phyloP scores from a whole-genome alignment of 1,139 yeast species.

The Suhomyces choctaworum region DNA sequence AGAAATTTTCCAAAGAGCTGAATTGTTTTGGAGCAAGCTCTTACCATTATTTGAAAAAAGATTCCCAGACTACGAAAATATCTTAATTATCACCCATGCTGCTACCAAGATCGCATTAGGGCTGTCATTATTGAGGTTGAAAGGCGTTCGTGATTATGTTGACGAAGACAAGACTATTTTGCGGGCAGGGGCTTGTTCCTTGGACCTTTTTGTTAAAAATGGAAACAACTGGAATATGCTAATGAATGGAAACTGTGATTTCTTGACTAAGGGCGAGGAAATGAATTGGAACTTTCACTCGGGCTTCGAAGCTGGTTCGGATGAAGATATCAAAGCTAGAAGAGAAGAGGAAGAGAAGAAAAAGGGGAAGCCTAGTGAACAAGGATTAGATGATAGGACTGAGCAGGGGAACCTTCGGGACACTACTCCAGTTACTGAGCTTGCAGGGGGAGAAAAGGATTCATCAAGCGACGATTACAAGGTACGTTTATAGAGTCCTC shows the following conservation, averaged over 20 bases:
- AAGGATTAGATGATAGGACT: slow-evolving; percentile 12
- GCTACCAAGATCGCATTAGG: slow-evolving; percentile 83
- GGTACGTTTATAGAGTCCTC: slow-evolving; percentile 33
- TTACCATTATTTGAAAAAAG: slow-evolving; percentile 51
- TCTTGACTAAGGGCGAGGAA: slow-evolving; percentile 75
- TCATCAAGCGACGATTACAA: slow-evolving; percentile 30
- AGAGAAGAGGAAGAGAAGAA: slow-evolving; percentile 22
- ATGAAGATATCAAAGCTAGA: slow-evolving; percentile 64
- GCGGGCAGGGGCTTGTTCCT: slow-evolving; percentile 49
- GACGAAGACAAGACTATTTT: slow-evolving; percentile 45
- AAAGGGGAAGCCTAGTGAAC: slow-evolving; percentile 12
- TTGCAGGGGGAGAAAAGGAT: slow-evolving; percentile 18
- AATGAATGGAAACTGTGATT: slow-evolving; percentile 69
- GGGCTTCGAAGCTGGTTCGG: slow-evolving; percentile 74
- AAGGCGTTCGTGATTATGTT: slow-evolving; percentile 49
- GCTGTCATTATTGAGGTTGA: slow-evolving; percentile 56
- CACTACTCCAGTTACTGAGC: slow-evolving; percentile 17
- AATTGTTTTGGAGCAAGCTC: slow-evolving; percentile 49
- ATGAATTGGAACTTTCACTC: slow-evolving; percentile 84
- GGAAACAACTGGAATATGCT: slow-evolving; percentile 50
- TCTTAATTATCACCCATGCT: slow-evolving; percentile 76
- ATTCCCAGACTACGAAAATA: slow-evolving; percentile 54
- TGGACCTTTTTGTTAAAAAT: slow-evolving; percentile 35
- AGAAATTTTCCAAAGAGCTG: slow-evolving; percentile 59
- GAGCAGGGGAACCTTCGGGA: slow-evolving; percentile 15